These are phyloP conservation scores for Misopates orontium DNA, from an alignment of 257 asterid species.

Conservation along the genomic window DNA sequence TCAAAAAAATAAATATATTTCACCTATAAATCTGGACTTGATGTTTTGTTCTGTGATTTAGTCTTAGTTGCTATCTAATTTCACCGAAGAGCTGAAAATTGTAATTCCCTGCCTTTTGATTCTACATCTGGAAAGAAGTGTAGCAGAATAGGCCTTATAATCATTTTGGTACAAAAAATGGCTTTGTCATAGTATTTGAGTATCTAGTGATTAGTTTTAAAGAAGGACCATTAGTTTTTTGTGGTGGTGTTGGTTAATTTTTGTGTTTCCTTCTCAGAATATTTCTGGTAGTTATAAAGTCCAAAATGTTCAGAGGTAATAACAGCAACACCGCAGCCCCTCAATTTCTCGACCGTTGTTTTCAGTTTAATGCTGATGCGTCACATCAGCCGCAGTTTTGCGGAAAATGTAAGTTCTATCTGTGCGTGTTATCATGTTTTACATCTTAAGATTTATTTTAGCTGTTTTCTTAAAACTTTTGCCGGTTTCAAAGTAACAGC, in stretches of 20 bases:
- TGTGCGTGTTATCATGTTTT: not conserved
- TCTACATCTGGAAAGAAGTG: constrained; percentile 9
- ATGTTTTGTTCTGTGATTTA: not conserved
- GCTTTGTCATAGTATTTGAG: not conserved
- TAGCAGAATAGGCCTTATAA: not conserved
- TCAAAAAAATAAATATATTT: too few species aligned
- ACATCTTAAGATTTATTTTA: not conserved
- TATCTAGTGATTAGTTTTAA: constrained; percentile 1
- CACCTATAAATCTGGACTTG: too few species aligned
- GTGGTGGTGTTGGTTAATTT: constrained; percentile 24
- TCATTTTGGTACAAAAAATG: not conserved
- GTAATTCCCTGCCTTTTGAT: not conserved
- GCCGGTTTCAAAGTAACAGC: not conserved
- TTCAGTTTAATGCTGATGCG: constrained; percentile 50
- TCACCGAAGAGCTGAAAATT: not conserved
- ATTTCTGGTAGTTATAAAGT: constrained; percentile 20
- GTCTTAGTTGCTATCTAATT: not conserved
- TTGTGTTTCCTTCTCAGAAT: constrained; percentile 32
- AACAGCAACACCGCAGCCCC: constrained; percentile 44
- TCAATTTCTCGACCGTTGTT: constrained; percentile 44
- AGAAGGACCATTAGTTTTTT: not conserved
- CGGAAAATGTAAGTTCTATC: constrained; percentile 61
- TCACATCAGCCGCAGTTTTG: constrained; percentile 66
- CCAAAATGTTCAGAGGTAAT: constrained; percentile 59
- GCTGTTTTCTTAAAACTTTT: constrained; percentile 1